Conservation (phyloP, 176 grass and related monocot species). For the Lolium multiflorum region DNA sequence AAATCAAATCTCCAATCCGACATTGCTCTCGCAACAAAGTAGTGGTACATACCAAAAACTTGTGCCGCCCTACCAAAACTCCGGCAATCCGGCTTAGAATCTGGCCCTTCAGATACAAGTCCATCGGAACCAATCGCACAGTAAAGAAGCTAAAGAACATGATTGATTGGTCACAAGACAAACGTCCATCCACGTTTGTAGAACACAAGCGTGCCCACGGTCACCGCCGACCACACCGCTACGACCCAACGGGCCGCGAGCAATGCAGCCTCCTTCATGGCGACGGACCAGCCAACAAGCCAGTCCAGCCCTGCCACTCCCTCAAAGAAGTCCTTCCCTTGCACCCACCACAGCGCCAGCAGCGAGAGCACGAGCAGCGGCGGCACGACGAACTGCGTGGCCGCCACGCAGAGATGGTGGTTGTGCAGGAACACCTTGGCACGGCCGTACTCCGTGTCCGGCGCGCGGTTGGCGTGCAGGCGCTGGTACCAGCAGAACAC, state of each 20-base stretch:
- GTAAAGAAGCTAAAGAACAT: slow-evolving; percentile 9
- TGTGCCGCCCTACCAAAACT: slow-evolving; percentile 48
- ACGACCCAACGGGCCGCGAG: slow-evolving; percentile 74
- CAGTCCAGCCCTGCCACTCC: slow-evolving; percentile 45
- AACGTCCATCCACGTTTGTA: slow-evolving; percentile 81
- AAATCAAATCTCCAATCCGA: slow-evolving; percentile 30
- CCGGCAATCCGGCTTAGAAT: slow-evolving; percentile 16
- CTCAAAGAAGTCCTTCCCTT: slow-evolving; percentile 71
- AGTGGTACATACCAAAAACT: slow-evolving; percentile 37
- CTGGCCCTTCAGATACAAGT: slow-evolving; percentile 44
- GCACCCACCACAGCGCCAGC: slow-evolving; percentile 65
- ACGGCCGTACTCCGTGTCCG: slow-evolving; percentile 84
- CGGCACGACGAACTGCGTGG: slow-evolving; percentile 67
- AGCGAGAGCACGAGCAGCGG: slow-evolving; percentile 67
- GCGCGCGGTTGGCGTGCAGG: slow-evolving; percentile 61
- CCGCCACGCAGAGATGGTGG: slow-evolving; percentile 72
- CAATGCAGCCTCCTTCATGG: slow-evolving; percentile 75
- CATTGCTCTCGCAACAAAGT: slow-evolving; percentile 27
- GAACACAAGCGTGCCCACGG: slow-evolving; percentile 59
- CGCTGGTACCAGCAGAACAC: slow-evolving; percentile 97
- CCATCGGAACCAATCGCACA: slow-evolving; percentile 15
- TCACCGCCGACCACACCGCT: slow-evolving; percentile 62
- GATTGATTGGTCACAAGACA: slow-evolving; percentile 63
- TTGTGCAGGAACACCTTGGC: slow-evolving; percentile 98
- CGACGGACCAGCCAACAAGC: slow-evolving; percentile 62